Evolutionary conservation across 306 rosid species (phyloP), one percentile per base, ranked within the genome.

Genomic region (Cicer chorassanicum): DNA sequence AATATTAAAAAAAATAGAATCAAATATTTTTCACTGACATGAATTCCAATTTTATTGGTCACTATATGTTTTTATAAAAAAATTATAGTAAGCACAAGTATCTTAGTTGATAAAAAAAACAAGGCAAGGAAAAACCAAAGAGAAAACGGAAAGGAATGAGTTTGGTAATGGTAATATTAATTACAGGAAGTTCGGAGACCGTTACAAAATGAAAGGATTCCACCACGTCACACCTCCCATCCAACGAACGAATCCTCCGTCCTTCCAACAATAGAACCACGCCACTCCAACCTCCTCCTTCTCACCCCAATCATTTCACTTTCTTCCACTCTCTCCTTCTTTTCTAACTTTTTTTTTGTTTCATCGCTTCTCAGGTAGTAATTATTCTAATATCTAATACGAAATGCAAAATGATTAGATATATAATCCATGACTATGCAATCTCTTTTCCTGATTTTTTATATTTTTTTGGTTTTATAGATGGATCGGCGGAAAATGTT

Each of bases 401-500:
- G 38, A 43, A 13, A 60, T 49, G 43, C 41, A 3, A 7, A 65
- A 65, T 51, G 29, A 50, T 48, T 73, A 29, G 36, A 9, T 46
- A 67, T 29, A 4, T n/a, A 7, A 50, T 66, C 8, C 8, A 15
- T 18, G 18, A 14, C 61, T 2, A 45, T 7, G 45, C 21, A 4
- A 2, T 39, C 1, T 12, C 4, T 46, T 40, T 7, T 16, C 15
- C 19, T 15, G 2, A 60, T 19, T 65, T 2, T 29, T 10, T 40
- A 1, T 12, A 43, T 7, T 39, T 3, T 18, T 43, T 36, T 39
- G 7, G 40, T 66, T 68, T 73, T 63, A 10, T 10, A 85, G 82
- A 91, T 89, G 93, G 97, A 93, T 75, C 84, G 92, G 48, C 75
- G 81, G 45, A 88, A 86, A 70, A 40, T 70, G 29, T 84, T 79